phyloP scores from a whole-genome alignment of 2,329 filamentous ascomycete genomes.

The Talaromyces sp. region DNA sequence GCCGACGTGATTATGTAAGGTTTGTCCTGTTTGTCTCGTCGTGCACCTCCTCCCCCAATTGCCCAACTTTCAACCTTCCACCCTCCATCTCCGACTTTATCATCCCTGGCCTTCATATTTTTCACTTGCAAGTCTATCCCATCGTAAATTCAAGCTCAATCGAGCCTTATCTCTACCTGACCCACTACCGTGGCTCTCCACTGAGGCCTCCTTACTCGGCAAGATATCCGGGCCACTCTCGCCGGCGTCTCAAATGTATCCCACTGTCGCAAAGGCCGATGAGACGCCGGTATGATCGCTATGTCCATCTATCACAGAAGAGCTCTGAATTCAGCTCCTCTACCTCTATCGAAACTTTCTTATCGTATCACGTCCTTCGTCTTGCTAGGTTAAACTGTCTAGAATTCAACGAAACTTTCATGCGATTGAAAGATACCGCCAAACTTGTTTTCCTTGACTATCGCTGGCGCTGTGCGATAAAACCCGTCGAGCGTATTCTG shows the following conservation, averaged over 20 bases:
- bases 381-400: not conserved
- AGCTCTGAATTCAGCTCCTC: not conserved
- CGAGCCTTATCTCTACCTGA: not conserved
- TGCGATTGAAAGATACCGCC: not conserved
- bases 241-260: not conserved
- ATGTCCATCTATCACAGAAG: not conserved
- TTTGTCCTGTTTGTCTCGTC: not conserved
- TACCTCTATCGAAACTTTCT: not conserved
- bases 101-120: not conserved
- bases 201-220: not conserved
- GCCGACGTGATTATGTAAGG: not conserved
- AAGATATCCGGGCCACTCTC: not conserved
- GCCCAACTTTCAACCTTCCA: not conserved
- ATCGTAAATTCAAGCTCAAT: not conserved
- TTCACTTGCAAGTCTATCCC: not conserved
- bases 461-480: not conserved
- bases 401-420: not conserved
- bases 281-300: constrained; percentile 4
- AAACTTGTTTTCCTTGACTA: not conserved
- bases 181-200: not conserved
- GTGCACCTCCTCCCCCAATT: not conserved
- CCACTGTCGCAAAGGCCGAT: not conserved
- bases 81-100: not conserved
- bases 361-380: not conserved
- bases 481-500: not conserved